phyloP scores from a whole-genome alignment of 352 stramenopile genomes.

The Phytophthora palmivora region DNA sequence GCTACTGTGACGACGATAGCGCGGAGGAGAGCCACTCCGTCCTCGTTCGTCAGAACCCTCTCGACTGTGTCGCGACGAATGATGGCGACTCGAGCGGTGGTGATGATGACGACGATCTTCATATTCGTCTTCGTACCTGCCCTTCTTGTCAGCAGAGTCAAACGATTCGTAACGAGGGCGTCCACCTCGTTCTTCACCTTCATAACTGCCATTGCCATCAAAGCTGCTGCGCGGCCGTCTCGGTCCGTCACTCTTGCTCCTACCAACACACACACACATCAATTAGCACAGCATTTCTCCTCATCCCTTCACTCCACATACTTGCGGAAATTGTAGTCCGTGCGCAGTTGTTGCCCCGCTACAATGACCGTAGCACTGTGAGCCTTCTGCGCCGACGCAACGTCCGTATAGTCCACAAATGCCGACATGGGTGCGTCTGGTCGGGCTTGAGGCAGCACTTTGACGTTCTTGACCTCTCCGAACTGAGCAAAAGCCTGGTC shows the following conservation, averaged over 20 bases:
- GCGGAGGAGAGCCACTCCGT: conserved; percentile 33
- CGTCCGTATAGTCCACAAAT: conserved; percentile 65
- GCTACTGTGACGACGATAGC: conserved; percentile 29
- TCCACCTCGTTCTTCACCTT: conserved; percentile 22
- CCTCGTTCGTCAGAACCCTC: conserved; percentile 28
- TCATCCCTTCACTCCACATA: conserved; percentile 15
- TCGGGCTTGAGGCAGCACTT: conserved; percentile 53
- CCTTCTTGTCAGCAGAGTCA: conserved; percentile 26
- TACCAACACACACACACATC: conserved; percentile 9
- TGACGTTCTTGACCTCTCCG: conserved; percentile 69
- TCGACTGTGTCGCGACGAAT: conserved; percentile 40
- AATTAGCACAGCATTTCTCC: neutral
- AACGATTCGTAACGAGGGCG: conserved; percentile 32
- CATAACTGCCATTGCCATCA: conserved; percentile 20
- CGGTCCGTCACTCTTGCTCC: conserved; percentile 33
- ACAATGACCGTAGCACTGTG: conserved; percentile 53
- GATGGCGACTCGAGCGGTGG: conserved; percentile 35
- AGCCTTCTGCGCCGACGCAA: conserved; percentile 48
- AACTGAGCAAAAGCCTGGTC: conserved; percentile 65
- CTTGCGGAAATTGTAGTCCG: conserved; percentile 67
- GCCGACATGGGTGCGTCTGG: conserved; percentile 65
- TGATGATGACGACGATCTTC: conserved; percentile 38
- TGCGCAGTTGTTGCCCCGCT: conserved; percentile 48
- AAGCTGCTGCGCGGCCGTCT: conserved; percentile 28
- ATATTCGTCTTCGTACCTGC: conserved; percentile 30